Conservation (phyloP, 805 yeast species). For the Hanseniaspora clermontiae region DNA sequence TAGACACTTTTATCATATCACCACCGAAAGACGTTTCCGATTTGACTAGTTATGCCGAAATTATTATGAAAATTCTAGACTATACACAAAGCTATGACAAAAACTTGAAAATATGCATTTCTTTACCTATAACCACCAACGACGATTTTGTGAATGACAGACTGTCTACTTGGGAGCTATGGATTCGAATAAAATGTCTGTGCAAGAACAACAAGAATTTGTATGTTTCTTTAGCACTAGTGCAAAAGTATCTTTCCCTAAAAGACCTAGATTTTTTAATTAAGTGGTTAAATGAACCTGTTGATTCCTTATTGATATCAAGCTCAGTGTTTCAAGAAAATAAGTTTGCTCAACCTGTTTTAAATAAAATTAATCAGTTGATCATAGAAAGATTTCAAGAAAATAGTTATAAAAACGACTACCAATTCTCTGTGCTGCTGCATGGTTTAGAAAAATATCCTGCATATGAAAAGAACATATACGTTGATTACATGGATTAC, state of each 20-base stretch:
- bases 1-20: slow-evolving; percentile 43
- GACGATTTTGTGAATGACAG: slow-evolving; percentile 35
- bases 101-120: slow-evolving; percentile 32
- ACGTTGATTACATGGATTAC: slow-evolving; percentile 25
- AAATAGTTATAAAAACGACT: slow-evolving; percentile 29
- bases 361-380: slow-evolving; percentile 46
- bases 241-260: slow-evolving; percentile 43
- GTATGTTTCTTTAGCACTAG: slow-evolving; percentile 65
- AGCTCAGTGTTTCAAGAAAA: slow-evolving; percentile 46
- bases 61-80: slow-evolving; percentile 27
- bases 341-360: slow-evolving; percentile 50
- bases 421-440: slow-evolving; percentile 30
- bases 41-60: slow-evolving; percentile 39
- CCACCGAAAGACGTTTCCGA: slow-evolving; percentile 51
- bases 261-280: slow-evolving; percentile 30
- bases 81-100: slow-evolving; percentile 19
- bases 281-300: slow-evolving; percentile 61
- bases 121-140: slow-evolving; percentile 33
- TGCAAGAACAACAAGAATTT: slow-evolving; percentile 43
- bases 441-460: slow-evolving; percentile 42
- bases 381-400: slow-evolving; percentile 29
- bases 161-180: slow-evolving; percentile 59
- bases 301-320: slow-evolving; percentile 43
- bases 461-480: slow-evolving; percentile 21
- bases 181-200: slow-evolving; percentile 51